Conservation (phyloP, 2,329 filamentous ascomycete species). For the Coniosporium tulheliwenetii region DNA sequence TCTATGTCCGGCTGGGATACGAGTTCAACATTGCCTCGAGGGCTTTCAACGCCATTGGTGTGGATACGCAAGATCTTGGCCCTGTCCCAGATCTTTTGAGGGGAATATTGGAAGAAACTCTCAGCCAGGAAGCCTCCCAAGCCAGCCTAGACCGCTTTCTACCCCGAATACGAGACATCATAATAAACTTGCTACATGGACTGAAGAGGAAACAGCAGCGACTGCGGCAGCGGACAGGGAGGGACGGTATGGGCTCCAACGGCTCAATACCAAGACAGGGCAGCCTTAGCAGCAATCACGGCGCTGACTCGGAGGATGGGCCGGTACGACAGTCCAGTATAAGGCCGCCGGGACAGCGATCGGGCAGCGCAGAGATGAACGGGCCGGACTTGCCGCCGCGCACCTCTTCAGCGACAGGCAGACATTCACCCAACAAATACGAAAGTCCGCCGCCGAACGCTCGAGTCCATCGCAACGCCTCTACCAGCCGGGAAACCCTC, state of each 20-base stretch:
- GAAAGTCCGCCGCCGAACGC: constrained; percentile 19
- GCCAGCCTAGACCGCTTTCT: constrained; percentile 89
- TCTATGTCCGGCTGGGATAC: constrained; percentile 93
- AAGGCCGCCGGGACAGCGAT: constrained; percentile 20
- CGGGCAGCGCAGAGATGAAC: constrained; percentile 22
- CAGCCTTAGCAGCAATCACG: constrained; percentile 30
- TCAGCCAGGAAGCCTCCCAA: constrained; percentile 90
- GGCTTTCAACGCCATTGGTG: constrained; percentile 90
- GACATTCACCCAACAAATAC: constrained; percentile 26
- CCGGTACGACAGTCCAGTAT: constrained; percentile 23
- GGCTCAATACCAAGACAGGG: constrained; percentile 25
- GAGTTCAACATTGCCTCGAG: constrained; percentile 99
- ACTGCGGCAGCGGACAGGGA: constrained; percentile 43
- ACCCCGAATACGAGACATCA: constrained; percentile 91
- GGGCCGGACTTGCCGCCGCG: constrained; percentile 30
- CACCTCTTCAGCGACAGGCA: constrained; percentile 28
- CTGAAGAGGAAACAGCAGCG: constrained; percentile 95
- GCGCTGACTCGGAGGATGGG: constrained; percentile 25
- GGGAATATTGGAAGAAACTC: constrained; percentile 82
- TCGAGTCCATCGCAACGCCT: constrained; percentile 12
- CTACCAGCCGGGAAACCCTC: constrained; percentile 14
- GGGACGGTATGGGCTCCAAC: constrained; percentile 26
- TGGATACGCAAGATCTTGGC: constrained; percentile 84
- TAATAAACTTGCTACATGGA: constrained; percentile 91
- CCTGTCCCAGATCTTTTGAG: constrained; percentile 87